phyloP scores from a whole-genome alignment of 306 rosid genomes.

The Cicer judaicum region DNA sequence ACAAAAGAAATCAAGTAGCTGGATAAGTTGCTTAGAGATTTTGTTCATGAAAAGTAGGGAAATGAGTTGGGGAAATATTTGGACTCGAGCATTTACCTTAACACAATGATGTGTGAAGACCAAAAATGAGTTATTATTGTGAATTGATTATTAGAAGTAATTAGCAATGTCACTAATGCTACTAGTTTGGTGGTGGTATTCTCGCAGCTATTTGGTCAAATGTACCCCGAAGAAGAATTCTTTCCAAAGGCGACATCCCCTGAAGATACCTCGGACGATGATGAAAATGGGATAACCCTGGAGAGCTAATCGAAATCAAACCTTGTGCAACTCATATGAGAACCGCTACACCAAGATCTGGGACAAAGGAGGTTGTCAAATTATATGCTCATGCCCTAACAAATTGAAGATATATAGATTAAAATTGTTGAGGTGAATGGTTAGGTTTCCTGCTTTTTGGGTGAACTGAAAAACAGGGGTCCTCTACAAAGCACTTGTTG shows the following conservation, averaged over 20 bases:
- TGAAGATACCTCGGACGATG: slow-evolving; percentile 48
- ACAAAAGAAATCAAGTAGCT: neutral
- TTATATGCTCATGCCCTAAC: neutral
- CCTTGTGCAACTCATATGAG: slow-evolving; percentile 15
- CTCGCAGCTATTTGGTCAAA: slow-evolving; percentile 54
- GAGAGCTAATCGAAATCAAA: slow-evolving; percentile 45
- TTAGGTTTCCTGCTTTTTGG: neutral
- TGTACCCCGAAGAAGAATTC: slow-evolving; percentile 57
- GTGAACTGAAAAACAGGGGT: slow-evolving; percentile 1
- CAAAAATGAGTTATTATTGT: neutral
- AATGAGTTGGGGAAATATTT: slow-evolving; percentile 5
- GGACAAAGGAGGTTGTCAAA: slow-evolving; percentile 35
- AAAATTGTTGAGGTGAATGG: slow-evolving; percentile 27
- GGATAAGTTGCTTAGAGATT: slow-evolving; percentile 13
- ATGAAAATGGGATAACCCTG: slow-evolving; percentile 48
- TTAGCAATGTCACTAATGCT: slow-evolving; percentile 25
- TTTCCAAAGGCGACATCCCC: slow-evolving; percentile 54
- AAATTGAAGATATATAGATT: slow-evolving; percentile 21
- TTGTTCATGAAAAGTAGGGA: slow-evolving; percentile 8
- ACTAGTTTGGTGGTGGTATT: slow-evolving; percentile 40
- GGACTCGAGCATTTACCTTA: slow-evolving; percentile 21
- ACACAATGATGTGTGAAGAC: neutral
- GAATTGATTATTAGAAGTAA: slow-evolving; percentile 10
- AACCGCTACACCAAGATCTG: slow-evolving; percentile 16
- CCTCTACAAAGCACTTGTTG: neutral